Conservation (phyloP, 768 basidiomycete genomes). For the Lentinula guzmanii region DNA sequence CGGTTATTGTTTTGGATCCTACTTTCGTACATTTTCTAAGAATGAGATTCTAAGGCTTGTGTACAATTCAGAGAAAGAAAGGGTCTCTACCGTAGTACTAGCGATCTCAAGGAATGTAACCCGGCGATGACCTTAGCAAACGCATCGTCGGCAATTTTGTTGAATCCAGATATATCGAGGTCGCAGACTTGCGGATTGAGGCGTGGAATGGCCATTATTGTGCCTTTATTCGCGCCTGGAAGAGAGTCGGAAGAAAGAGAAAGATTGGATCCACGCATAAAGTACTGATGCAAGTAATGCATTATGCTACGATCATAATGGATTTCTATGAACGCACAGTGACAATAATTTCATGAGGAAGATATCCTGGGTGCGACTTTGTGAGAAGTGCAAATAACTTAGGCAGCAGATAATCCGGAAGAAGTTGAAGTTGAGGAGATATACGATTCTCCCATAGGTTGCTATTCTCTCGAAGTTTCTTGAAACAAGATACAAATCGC, state of each 20-base stretch:
- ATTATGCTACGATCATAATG: not conserved
- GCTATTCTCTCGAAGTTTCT: constrained; percentile 30
- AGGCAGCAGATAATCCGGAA: constrained; percentile 49
- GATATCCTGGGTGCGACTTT: constrained; percentile 40
- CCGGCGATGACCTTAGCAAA: constrained; percentile 46
- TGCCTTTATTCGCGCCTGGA: constrained; percentile 46
- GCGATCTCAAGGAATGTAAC: constrained; percentile 35
- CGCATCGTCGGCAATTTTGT: constrained; percentile 41
- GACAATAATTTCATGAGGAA: constrained; percentile 50
- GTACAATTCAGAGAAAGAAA: not conserved
- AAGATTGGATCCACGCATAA: constrained; percentile 49
- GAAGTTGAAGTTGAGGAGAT: constrained; percentile 30
- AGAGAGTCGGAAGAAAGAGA: constrained; percentile 36
- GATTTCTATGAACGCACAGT: constrained; percentile 31
- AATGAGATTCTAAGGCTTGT: constrained; percentile 3
- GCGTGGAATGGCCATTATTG: constrained; percentile 38
- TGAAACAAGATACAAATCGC: constrained; percentile 41
- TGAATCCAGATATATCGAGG: constrained; percentile 46
- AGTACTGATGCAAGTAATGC: constrained; percentile 32
- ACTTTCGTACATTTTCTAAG: constrained; percentile 57
- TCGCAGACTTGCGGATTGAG: constrained; percentile 33
- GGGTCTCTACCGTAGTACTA: constrained; percentile 47
- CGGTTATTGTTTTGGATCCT: constrained; percentile 39
- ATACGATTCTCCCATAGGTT: constrained; percentile 30
- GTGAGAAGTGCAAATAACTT: constrained; percentile 47